Evolutionary conservation across 2,329 filamentous ascomycete genomes (phyloP).

Genomic region (Bipolaris cookei): DNA sequence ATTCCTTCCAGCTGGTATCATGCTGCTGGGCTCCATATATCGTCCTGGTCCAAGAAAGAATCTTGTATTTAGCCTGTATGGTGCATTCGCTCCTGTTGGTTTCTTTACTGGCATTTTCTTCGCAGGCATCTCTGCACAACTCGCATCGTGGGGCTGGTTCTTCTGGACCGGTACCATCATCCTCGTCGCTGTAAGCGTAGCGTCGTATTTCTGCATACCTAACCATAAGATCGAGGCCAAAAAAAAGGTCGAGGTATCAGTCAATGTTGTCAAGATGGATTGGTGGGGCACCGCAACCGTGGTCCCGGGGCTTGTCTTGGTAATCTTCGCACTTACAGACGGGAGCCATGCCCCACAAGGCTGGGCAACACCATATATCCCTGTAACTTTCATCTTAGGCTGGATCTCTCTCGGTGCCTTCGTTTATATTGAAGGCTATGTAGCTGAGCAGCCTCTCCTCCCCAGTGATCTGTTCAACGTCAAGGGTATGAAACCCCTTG

Average conservation of each 20-base stretch:
- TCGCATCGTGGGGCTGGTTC: slow-evolving; percentile 43
- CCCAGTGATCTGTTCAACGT: slow-evolving; percentile 73
- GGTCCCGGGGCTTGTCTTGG: slow-evolving; percentile 65
- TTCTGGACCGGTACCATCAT: slow-evolving; percentile 46
- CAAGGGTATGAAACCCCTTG: slow-evolving; percentile 64
- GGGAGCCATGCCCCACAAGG: slow-evolving; percentile 70
- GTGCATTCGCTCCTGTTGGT: slow-evolving; percentile 58
- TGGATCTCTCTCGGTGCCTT: slow-evolving; percentile 64
- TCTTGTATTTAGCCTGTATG: slow-evolving; percentile 67
- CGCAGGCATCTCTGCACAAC: slow-evolving; percentile 41
- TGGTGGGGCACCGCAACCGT: slow-evolving; percentile 47
- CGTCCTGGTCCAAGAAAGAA: slow-evolving; percentile 73
- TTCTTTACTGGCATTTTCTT: slow-evolving; percentile 51
- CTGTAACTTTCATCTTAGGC: slow-evolving; percentile 68
- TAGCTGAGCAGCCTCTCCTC: slow-evolving; percentile 70
- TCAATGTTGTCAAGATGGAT: slow-evolving; percentile 42
- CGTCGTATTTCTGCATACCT: slow-evolving; percentile 41
- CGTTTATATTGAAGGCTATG: slow-evolving; percentile 75
- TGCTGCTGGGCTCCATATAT: slow-evolving; percentile 69
- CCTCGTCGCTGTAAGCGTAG: slow-evolving; percentile 38
- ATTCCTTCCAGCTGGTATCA: slow-evolving; percentile 72
- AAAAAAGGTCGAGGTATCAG: neutral
- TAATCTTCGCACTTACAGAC: slow-evolving; percentile 78
- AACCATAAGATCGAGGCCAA: slow-evolving; percentile 21
- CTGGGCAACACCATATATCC: slow-evolving; percentile 77